phyloP scores from a whole-genome alignment of 768 basidiomycete species.

The Lentinula detonsa region DNA sequence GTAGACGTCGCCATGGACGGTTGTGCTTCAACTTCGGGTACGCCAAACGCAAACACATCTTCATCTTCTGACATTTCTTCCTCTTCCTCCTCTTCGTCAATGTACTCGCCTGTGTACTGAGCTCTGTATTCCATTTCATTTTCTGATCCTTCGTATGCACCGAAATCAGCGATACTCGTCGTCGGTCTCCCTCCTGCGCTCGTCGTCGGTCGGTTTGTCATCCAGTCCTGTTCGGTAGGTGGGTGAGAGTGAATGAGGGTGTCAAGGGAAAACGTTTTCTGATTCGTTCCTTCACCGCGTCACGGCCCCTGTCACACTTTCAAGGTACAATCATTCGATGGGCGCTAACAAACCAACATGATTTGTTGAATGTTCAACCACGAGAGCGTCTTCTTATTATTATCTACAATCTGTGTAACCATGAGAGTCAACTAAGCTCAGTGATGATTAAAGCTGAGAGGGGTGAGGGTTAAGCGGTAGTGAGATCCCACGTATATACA shows the following conservation, averaged over 20 bases:
- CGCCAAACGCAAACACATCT: constrained; percentile 1
- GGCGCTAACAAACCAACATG: not conserved
- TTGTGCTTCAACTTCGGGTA: constrained; percentile 1
- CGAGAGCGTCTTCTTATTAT: no score
- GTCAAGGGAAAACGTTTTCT: not conserved
- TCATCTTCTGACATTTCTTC: not conserved
- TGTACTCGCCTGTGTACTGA: not conserved
- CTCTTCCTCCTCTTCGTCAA: not conserved
- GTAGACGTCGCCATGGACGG: not conserved
- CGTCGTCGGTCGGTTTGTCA: not conserved
- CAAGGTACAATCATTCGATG: not conserved
- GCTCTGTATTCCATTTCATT: not conserved
- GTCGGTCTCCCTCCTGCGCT: constrained; percentile 1
- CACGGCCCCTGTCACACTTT: not conserved
- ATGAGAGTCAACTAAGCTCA: no score
- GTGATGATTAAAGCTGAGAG: no score
- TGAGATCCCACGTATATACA: no score
- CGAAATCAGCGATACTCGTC: not conserved
- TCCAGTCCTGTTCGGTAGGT: not conserved
- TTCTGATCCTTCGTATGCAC: not conserved
- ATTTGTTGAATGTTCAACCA: no score
- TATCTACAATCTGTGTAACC: no score
- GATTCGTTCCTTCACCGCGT: not conserved
- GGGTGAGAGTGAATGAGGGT: not conserved
- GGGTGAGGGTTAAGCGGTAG: no score